Base-by-base conservation (phyloP, 495 filamentous ascomycete species). In the Neurospora terricola region DNA sequence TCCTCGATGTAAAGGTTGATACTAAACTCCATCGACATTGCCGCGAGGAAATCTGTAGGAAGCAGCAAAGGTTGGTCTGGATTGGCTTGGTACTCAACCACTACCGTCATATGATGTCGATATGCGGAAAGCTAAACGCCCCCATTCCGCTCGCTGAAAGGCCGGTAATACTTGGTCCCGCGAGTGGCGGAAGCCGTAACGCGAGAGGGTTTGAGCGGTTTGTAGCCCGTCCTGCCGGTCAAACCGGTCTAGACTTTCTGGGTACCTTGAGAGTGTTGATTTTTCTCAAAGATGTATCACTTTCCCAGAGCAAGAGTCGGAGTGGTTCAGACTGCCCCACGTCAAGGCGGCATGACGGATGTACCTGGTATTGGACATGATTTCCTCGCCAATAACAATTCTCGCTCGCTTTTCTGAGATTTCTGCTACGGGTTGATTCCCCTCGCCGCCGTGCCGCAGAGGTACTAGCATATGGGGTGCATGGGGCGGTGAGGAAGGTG, bases 401-500 rank as follows among this genome's bases (percentile, higher is more conserved):
- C 70, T 70, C 38, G 73, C 70, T 69, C 54, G 69, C 54, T 62
- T 30, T 62, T 62, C 27, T 34, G 54, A 14, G 27, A 62, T 27
- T 62, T 30, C 14, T 34, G 21, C 54, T 16, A 62, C 5, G 11
- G 12, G 54, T 23, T 30, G 54, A 1, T 62, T 34, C 48, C 69
- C 45, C 48, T 38, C 36, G 40, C 14, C 27, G 37, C 72, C 38
- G 69, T 59, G 74, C 74, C 72, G 38, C 43, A 23, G 62, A 62
- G 38, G 18, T 14, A 71, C 68, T 71, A 37, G 77, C 54, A 62
- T 16, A 62, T 62, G 54, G 27, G 6, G 54, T 62, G 69, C 30
- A 43, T 72, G 72, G 75, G 77, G 78, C 78, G 77, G 77, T 80
- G 78, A 77, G 73, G 14, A 43, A 40, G 72, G 27, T 39, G 70